Evolutionary conservation across 2,329 filamentous ascomycete genomes (phyloP), one percentile per base, ranked within the genome.

Genomic region (Trichoderma asperellum): DNA sequence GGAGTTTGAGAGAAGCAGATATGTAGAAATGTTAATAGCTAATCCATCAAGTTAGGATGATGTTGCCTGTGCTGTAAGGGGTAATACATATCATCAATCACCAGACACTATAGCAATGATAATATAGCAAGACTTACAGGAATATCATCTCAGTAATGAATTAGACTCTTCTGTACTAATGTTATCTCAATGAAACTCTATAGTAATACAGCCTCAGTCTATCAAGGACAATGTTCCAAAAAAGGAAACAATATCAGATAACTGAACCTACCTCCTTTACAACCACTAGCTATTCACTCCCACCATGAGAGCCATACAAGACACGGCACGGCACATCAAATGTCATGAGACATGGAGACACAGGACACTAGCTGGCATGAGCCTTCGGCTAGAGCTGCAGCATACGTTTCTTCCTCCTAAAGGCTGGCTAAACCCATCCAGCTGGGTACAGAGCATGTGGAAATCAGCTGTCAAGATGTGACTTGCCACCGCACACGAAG

Each of bases 351-450:
- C 40, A 43, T 16, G 18, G 40, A 18, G 40, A n/a, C 40, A 43
- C 40, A 43, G 18, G 40, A 5, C 18, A 6, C 12, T n/a, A 59
- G 55, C 63, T 32, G 40, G 21, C 40, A 67, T 49, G 63, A 21
- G 55, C 53, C 47, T n/a, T 52, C 53, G 40, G 40, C 55, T 59
- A 37, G 21, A 59, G 10, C 37, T 67, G 63, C 55, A 67, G 52
- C 35, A 34, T 10, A 24, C 52, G 10, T 37, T 24, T 35, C 27
- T 37, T 8, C 5, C 14, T 5, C 37, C 16, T 43, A 5, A 1
- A 8, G 7, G 8, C n/a, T 43, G 16, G 18, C 18, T n/a, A n/a
- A n/a, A 43, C 40, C 6, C 8, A 24, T 43, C 18, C 7, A 18
- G 18, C 40, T 49, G 40, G 35, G 11, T 16, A 18, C 18, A 53